Conservation (phyloP, 148 eudicot genomes). For the Heliosperma pusillum region DNA sequence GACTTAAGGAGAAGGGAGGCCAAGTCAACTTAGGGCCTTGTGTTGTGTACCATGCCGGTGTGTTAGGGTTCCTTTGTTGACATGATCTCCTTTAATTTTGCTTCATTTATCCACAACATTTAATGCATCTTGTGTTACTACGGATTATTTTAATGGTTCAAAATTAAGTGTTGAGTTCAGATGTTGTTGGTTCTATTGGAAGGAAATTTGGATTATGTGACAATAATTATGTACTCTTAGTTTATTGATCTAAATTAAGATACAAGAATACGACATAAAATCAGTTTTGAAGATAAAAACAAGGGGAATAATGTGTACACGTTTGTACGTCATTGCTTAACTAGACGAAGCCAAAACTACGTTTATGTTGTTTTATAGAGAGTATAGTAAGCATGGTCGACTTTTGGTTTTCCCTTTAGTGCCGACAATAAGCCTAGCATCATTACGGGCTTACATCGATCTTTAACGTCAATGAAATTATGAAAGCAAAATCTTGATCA, state of each 20-base stretch:
- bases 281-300: not conserved
- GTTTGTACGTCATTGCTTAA: not conserved
- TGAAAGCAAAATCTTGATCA: no score
- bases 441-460: no score
- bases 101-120: not conserved
- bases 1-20: not conserved
- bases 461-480: no score
- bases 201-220: not conserved
- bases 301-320: no score
- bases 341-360: no score
- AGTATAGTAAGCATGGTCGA: no score
- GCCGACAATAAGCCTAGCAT: no score
- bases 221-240: not conserved
- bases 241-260: not conserved
- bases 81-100: constrained; percentile 9
- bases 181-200: not conserved
- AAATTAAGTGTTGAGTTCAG: not conserved
- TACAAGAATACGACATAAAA: not conserved
- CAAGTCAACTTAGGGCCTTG: constrained; percentile 7
- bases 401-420: no score
- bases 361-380: no score
- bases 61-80: not conserved
- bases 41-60: not conserved
- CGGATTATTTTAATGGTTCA: not conserved
- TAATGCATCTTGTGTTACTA: not conserved